Percentiles rank a stretch among this genome's conserved stretches.
Conservation (phyloP, 1,139 yeast species). For the Kurtzmaniella quercitrusa region DNA sequence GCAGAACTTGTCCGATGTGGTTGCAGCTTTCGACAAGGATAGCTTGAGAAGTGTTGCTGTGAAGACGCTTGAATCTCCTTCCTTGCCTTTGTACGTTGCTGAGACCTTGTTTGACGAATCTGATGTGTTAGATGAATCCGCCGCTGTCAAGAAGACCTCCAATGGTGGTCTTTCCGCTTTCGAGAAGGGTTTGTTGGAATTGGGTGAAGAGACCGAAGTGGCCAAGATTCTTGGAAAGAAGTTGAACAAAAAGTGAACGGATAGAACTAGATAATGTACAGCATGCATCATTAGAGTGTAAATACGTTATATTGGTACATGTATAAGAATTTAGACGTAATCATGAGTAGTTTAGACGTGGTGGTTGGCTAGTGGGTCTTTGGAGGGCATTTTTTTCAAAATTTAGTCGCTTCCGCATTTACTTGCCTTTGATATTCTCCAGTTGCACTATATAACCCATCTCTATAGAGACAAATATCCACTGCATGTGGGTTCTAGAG, state of each 20-base stretch:
- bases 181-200: constrained; percentile 76
- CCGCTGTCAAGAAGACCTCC: constrained; percentile 14
- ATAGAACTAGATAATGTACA: not conserved
- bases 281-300: constrained; percentile 1
- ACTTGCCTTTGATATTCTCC: no score
- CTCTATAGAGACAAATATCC: no score
- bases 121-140: constrained; percentile 23
- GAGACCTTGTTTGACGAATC: constrained; percentile 48
- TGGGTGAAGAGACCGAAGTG: constrained; percentile 69
- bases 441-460: no score
- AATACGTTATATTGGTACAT: not conserved
- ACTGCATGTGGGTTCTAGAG: not conserved
- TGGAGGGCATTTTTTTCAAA: no score
- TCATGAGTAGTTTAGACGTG: no score
- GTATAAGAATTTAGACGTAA: no score
- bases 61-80: constrained; percentile 71
- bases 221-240: constrained; percentile 43
- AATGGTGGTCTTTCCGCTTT: constrained; percentile 51
- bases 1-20: constrained; percentile 56
- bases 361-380: no score
- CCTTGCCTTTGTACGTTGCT: constrained; percentile 75
- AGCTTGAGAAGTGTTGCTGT: constrained; percentile 57
- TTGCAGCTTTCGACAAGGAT: constrained; percentile 42
- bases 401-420: no score
- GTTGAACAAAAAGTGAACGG: constrained; percentile 10